Base-by-base conservation (phyloP, 768 basidiomycete species). In the Mycena epipterygia region DNA sequence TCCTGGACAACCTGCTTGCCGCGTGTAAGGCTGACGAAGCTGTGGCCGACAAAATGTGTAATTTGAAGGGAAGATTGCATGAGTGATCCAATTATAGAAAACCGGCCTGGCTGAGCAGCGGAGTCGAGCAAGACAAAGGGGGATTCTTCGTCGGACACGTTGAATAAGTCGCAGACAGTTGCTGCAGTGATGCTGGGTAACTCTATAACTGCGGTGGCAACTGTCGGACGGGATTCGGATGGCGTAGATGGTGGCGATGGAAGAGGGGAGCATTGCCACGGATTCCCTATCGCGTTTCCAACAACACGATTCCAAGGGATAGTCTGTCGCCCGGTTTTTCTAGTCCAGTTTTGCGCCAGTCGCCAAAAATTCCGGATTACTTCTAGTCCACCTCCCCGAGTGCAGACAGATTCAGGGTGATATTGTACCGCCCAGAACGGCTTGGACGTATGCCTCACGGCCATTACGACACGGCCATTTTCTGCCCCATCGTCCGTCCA, bases 351-450 rank as follows among this genome's bases (percentile, higher is more conserved):
- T 58, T 85, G 83, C 23, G 93, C 90, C 23, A 94, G 82, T 27
- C 79, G 79, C 93, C 93, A 95, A 76, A 95, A 95, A 78, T 94
- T 95, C 25, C 79, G 79, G 64, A 95, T 71, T 19, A 94, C 88
- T 64, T 90, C 86, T n/a, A 86, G 75, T 1, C 94, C 94, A 8
- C 91, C 92, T 3, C 86, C 88, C 48, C 84, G 82, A 2, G 94
- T 95, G 73, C 92, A 86, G 5, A 93, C 88, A 5, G 94, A 95
- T 77, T 95, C 95, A 8, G 95, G 95, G 77, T 96, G 95, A 77
- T 95, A 96, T 76, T 96, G 95, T 27, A 96, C 95, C 5, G 92
- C 94, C 91, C 93, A 95, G 75, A 94, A 93, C 5, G 95, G 94
- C 68, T 85, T 87, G 27, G 74, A 79, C 57, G 72, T 83, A 77